Conservation (phyloP, 2,329 filamentous ascomycete genomes). For the Lithohypha guttulata region DNA sequence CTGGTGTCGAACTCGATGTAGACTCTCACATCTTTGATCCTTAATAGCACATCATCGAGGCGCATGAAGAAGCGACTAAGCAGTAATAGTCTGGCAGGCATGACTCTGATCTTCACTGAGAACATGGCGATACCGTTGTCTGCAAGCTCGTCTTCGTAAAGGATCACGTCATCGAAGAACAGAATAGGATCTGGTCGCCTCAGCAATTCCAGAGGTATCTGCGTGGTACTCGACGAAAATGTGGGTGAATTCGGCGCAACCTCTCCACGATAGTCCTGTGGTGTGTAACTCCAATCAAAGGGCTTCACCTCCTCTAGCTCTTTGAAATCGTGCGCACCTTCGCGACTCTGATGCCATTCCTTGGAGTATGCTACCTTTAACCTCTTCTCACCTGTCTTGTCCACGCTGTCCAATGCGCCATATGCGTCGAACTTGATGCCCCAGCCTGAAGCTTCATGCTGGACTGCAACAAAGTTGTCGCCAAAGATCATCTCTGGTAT, state of each 20-base stretch:
- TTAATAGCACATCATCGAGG: constrained; percentile 76
- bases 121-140: constrained; percentile 92
- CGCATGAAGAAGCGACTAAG: constrained; percentile 84
- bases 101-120: constrained; percentile 84
- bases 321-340: constrained; percentile 74
- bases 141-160: constrained; percentile 95
- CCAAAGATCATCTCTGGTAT: constrained; percentile 99
- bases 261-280: constrained; percentile 64
- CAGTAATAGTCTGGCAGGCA: constrained; percentile 77
- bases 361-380: constrained; percentile 86
- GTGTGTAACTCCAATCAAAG: constrained; percentile 97
- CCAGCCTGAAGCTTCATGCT: constrained; percentile 68
- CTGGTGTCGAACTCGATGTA: constrained; percentile 79
- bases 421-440: constrained; percentile 69
- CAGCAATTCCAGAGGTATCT: constrained; percentile 76
- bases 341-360: constrained; percentile 69
- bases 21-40: constrained; percentile 79
- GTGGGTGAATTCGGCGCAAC: constrained; percentile 29
- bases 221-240: constrained; percentile 35
- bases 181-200: constrained; percentile 84
- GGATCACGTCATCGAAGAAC: constrained; percentile 90
- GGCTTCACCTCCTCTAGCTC: constrained; percentile 70
- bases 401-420: constrained; percentile 79
- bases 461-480: constrained; percentile 72
- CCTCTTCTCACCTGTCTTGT: constrained; percentile 87